Evolutionary conservation across 352 stramenopile species (phyloP).

Genomic region (Globisporangium viniferum): DNA sequence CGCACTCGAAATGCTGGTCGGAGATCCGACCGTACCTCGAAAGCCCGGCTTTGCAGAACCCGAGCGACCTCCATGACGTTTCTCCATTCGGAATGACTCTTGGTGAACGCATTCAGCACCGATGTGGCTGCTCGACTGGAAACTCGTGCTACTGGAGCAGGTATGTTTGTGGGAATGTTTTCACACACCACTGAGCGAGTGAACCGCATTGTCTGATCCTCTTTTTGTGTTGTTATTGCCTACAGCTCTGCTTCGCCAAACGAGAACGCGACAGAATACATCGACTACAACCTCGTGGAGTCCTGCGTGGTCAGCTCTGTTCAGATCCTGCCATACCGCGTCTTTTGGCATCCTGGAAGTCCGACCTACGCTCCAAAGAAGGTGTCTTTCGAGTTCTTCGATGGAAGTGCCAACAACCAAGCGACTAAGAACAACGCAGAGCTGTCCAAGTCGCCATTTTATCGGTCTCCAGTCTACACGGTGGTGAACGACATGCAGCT

Average conservation of each 20-base stretch:
- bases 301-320: constrained; percentile 57
- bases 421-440: background rate
- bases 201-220: background rate
- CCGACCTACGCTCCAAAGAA: constrained; percentile 69
- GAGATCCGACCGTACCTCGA: constrained; percentile 39
- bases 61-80: constrained; percentile 29
- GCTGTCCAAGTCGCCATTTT: constrained; percentile 34
- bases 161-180: constrained; percentile 16
- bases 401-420: background rate
- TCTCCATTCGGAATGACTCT: constrained; percentile 47
- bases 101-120: constrained; percentile 56
- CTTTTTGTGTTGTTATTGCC: background rate
- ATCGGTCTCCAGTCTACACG: constrained; percentile 44
- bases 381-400: constrained; percentile 74
- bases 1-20: constrained; percentile 63
- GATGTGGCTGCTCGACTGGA: constrained; percentile 68
- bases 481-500: constrained; percentile 74
- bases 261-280: constrained; percentile 61
- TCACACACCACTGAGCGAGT: background rate
- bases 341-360: constrained; percentile 74
- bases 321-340: constrained; percentile 73
- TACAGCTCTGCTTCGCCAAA: constrained; percentile 57
- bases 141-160: constrained; percentile 87
- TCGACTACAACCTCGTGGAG: constrained; percentile 63
- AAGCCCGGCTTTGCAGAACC: constrained; percentile 26